Percentiles rank a stretch among this genome's conserved stretches.
phyloP scores from a whole-genome alignment of 1,139 yeast genomes.

The Blastobotrys raffinosifermentans region DNA sequence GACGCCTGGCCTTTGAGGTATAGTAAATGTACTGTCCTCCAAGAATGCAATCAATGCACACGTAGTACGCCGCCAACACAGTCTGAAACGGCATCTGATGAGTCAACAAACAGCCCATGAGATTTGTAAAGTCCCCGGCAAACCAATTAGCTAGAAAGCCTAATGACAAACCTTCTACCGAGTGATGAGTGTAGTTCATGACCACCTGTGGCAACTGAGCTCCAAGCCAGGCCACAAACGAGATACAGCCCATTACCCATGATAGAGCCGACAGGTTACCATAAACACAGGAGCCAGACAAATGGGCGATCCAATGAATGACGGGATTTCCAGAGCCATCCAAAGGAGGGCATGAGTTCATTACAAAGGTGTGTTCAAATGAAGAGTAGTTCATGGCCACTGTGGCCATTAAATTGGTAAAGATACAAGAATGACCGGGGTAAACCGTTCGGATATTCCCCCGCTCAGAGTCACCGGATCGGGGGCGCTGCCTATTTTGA shows the following conservation, averaged over 20 bases:
- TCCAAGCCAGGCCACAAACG: slow-evolving; percentile 66
- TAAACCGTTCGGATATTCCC: too few species aligned
- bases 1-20: slow-evolving; percentile 16
- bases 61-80: slow-evolving; percentile 65
- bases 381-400: too few species aligned
- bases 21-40: slow-evolving; percentile 78
- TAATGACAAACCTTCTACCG: slow-evolving; percentile 85
- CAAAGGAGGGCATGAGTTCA: background rate
- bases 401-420: too few species aligned
- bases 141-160: slow-evolving; percentile 73
- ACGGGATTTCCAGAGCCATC: slow-evolving; percentile 12
- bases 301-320: slow-evolving; percentile 26
- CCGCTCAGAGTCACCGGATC: too few species aligned
- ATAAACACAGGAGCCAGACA: slow-evolving; percentile 30
- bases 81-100: slow-evolving; percentile 73
- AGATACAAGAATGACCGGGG: too few species aligned
- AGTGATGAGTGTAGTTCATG: slow-evolving; percentile 65
- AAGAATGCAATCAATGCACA: slow-evolving; percentile 63
- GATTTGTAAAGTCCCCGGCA: slow-evolving; percentile 74
- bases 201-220: slow-evolving; percentile 86
- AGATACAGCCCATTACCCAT: slow-evolving; percentile 41
- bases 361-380: too few species aligned
- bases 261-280: slow-evolving; percentile 27
- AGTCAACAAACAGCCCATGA: slow-evolving; percentile 74
- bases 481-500: too few species aligned